These are phyloP conservation scores for Lasiosphaeriaceae sp. DNA, from an alignment of 495 filamentous ascomycete genomes.

Conservation along the genomic window DNA sequence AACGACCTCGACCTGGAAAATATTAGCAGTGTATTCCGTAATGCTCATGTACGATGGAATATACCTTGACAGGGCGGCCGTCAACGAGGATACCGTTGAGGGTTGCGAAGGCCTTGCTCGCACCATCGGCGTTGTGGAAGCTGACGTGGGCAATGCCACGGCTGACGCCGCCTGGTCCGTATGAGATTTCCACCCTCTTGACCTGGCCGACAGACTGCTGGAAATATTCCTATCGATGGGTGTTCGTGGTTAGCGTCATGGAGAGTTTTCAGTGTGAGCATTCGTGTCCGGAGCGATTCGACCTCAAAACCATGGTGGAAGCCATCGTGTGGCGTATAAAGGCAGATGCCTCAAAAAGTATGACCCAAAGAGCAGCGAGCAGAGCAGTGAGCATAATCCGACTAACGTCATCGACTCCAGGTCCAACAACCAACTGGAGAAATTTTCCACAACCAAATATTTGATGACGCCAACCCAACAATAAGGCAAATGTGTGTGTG, in stretches of 20 bases:
- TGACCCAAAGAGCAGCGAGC: constrained; percentile 26
- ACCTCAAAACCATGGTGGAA: constrained; percentile 1
- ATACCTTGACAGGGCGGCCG: constrained; percentile 83
- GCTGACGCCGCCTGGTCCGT: constrained; percentile 87
- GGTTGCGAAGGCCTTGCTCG: constrained; percentile 72
- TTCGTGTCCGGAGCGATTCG: constrained; percentile 20
- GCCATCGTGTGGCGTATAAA: neutral
- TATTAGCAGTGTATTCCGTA: no score
- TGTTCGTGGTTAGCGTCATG: constrained; percentile 34
- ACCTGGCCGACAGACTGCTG: constrained; percentile 80
- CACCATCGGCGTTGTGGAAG: constrained; percentile 73
- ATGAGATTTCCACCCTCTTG: constrained; percentile 82
- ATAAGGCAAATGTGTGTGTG: constrained; percentile 10
- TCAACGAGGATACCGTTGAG: constrained; percentile 88
- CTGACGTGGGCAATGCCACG: constrained; percentile 71
- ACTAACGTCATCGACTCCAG: constrained; percentile 24
- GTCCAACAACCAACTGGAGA: constrained; percentile 17
- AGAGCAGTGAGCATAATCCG: constrained; percentile 29
- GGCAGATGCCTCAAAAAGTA: neutral
- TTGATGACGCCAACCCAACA: neutral
- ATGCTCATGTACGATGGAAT: neutral
- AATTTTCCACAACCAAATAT: neutral
- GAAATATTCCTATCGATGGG: constrained; percentile 86
- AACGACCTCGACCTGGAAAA: constrained; percentile 76
- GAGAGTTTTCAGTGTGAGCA: constrained; percentile 4